Evolutionary conservation across 441 rosid genomes (phyloP), one percentile per base, ranked within the genome.

Genomic region (Pelargonium myrrhifolium): DNA sequence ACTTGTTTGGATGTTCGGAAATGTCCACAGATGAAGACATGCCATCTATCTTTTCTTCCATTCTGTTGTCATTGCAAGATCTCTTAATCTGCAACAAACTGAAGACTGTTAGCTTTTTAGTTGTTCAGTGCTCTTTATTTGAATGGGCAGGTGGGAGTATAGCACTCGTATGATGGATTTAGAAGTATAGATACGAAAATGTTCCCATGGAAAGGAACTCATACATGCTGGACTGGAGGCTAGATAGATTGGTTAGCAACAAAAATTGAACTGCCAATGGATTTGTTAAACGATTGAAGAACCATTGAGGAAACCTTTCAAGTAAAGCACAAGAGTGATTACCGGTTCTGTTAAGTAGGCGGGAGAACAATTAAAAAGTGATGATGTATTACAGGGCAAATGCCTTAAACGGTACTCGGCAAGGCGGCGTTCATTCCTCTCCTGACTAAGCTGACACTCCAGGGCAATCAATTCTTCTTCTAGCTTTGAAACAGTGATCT

Each of bases 391-490:
- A 66, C 55, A 69, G 22, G 81, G 80, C 62, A 79, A 69, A 74
- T 87, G 88, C 77, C 78, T 81, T 64, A 82, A 71, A 61, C 68
- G 84, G 76, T 83, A 84, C 80, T 90, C 89, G 55, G 78, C 80
- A 72, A 89, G 85, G 75, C 84, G 84, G 43, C 93, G 89, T 69
- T 89, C 88, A 28, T 84, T 90, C 79, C 87, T 90, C 78, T 93
- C 98, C 76, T 90, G 98, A 83, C 84, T 78, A 67, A 93, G 85
- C 71, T 85, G 88, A 79, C 75, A 82, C 68, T 87, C 85, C 82
- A 93, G 81, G 49, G 88, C 74, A 74, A 79, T 71, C 4, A 80
- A 80, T 81, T 90, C 91, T 84, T 87, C 83, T 74, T 93, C 97
- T 28, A 93, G 98, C 81, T 90, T 89, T 45, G 89, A 83, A 64